Evolutionary conservation across 768 basidiomycete genomes (phyloP).

Genomic region (Mrakia frigida): DNA sequence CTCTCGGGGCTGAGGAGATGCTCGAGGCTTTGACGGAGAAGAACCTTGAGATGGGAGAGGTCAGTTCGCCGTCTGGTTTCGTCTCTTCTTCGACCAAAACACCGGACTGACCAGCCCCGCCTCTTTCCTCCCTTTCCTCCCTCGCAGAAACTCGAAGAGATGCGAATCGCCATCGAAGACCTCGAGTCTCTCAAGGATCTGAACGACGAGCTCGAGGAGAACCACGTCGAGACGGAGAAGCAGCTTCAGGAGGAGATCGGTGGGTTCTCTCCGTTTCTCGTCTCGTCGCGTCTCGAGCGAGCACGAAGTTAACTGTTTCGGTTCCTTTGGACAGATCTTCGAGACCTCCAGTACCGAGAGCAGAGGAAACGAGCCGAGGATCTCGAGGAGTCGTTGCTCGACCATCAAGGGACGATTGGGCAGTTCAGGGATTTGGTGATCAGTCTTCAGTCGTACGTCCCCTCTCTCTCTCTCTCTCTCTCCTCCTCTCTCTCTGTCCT

Average conservation of each 20-base stretch:
- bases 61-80: slow-evolving; percentile 43
- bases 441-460: slow-evolving; percentile 67
- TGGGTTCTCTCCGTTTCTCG: slow-evolving; percentile 45
- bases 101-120: neutral
- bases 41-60: slow-evolving; percentile 86
- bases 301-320: neutral
- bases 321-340: slow-evolving; percentile 41
- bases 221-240: slow-evolving; percentile 89
- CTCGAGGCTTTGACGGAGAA: slow-evolving; percentile 90
- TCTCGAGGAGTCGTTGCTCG: slow-evolving; percentile 73
- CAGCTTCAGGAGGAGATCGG: slow-evolving; percentile 83
- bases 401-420: slow-evolving; percentile 77
- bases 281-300: slow-evolving; percentile 3
- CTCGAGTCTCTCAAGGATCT: slow-evolving; percentile 93
- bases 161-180: slow-evolving; percentile 92
- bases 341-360: slow-evolving; percentile 66
- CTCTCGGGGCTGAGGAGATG: slow-evolving; percentile 92
- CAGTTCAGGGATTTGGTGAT: slow-evolving; percentile 91
- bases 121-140: neutral
- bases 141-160: slow-evolving; percentile 90
- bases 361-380: slow-evolving; percentile 58
- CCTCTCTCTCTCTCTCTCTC: slow-evolving; percentile 27
- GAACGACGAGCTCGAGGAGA: slow-evolving; percentile 94
- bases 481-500: neutral
- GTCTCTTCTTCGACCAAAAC: neutral